A percentile compares a stretch with the other conserved stretches of the same genome.
Evolutionary conservation across 768 basidiomycete species (phyloP).

Genomic region (Hericium alpestre): DNA sequence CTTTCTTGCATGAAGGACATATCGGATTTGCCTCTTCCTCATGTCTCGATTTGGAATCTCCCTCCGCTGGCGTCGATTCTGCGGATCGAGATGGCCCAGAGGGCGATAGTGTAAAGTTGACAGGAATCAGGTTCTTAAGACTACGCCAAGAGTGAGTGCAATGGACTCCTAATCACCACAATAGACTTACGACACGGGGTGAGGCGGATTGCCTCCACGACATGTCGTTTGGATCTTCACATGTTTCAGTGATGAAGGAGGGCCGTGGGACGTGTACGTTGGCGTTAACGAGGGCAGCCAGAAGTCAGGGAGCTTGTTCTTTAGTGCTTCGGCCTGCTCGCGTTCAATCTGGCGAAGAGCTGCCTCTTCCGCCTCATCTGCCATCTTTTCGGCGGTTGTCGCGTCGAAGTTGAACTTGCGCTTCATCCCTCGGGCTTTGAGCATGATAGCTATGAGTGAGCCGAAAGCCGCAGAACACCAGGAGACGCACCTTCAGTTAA

Average conservation of each 20-base stretch:
- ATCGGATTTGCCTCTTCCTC: slow-evolving; percentile 56
- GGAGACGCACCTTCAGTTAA: slow-evolving; percentile 25
- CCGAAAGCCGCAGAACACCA: slow-evolving; percentile 12
- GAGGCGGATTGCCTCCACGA: slow-evolving; percentile 67
- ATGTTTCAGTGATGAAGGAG: slow-evolving; percentile 59
- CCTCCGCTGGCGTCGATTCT: slow-evolving; percentile 25
- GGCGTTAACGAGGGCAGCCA: slow-evolving; percentile 95
- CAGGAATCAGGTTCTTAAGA: slow-evolving; percentile 71
- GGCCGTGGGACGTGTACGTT: slow-evolving; percentile 53
- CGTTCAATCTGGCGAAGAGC: slow-evolving; percentile 74
- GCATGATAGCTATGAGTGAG: neutral
- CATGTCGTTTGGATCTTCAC: slow-evolving; percentile 86
- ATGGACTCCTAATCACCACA: neutral
- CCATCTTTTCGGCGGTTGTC: slow-evolving; percentile 56
- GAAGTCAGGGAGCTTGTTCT: slow-evolving; percentile 88
- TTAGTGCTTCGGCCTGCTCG: slow-evolving; percentile 78
- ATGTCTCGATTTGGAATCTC: slow-evolving; percentile 27
- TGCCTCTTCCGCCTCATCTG: slow-evolving; percentile 78
- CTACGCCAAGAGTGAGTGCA: slow-evolving; percentile 27
- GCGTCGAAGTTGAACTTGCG: slow-evolving; percentile 82
- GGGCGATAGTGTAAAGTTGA: slow-evolving; percentile 61
- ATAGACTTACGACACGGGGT: slow-evolving; percentile 62
- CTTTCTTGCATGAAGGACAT: slow-evolving; percentile 83
- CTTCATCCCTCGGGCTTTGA: slow-evolving; percentile 51
- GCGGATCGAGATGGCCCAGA: slow-evolving; percentile 21